Evolutionary conservation across 331 rosid species (phyloP), one percentile per base, ranked within the genome.

Genomic region (Spiraea crenata): DNA sequence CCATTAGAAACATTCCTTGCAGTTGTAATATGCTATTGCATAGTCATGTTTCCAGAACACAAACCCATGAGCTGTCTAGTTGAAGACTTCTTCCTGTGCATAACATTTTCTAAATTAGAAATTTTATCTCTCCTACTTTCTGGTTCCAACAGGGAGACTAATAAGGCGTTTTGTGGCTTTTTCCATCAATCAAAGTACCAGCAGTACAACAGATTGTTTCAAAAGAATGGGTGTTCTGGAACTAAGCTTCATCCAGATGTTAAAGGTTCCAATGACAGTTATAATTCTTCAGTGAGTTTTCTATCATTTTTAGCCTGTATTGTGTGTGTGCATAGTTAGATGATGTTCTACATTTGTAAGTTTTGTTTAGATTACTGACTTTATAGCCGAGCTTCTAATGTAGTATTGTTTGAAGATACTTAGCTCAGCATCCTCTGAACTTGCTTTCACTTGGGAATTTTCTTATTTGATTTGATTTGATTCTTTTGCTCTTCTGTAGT

Each of bases 91-190:
- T 56, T 45, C 57, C 41, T 35, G 20, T 6, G 34, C 47, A 14
- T 25, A 47, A 16, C 46, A 10, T 59, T 73, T 54, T 69, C 19
- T 10, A 7, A 65, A 46, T 39, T 63, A 3, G 67, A 75, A 67
- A 69, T 41, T 57, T 63, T 19, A 65, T 75, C 51, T 82, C 34
- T 54, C 15, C 10, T 17, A 47, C 67, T 75, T 76, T 35, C 76
- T 82, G 76, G 51, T 76, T 85, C 75, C 75, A 58, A 82, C 85
- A 93, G 98, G 82, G 98, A 93, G 85, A 79, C 75, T 70, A 90
- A 90, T 51, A 93, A 93, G 82, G 96, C 98, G 34, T 90, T 93
- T 73, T 89, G 97, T 78, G 98, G 97, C 72, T 90, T 93, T 81
- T 76, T 84, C 52, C 64, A 77, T 74, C 88, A 77, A 66, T 78